These are phyloP conservation scores for Septoria petroselini DNA, from an alignment of 2,329 filamentous ascomycete species.

Conservation along the genomic window DNA sequence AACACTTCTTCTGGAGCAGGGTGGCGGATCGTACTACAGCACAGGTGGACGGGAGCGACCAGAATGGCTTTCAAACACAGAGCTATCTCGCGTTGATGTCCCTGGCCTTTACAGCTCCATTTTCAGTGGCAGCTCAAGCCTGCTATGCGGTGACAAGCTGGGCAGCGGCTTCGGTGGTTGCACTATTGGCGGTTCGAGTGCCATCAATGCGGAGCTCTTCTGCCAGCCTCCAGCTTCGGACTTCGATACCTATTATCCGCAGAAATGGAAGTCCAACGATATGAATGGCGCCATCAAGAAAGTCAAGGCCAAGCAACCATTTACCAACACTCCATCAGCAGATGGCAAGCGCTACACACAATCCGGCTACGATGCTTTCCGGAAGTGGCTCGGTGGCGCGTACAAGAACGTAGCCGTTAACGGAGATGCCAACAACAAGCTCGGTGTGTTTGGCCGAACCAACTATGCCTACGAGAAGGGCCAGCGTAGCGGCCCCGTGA, in stretches of 20 bases:
- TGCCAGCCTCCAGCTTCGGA: slow-evolving; percentile 59
- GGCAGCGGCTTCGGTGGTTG: slow-evolving; percentile 44
- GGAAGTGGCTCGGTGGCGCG: slow-evolving; percentile 50
- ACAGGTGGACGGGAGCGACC: slow-evolving; percentile 45
- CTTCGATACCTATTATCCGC: slow-evolving; percentile 56
- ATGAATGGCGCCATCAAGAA: slow-evolving; percentile 48
- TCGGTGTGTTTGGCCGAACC: slow-evolving; percentile 49
- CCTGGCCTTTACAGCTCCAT: slow-evolving; percentile 54
- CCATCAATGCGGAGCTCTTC: slow-evolving; percentile 61
- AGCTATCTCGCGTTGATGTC: slow-evolving; percentile 53
- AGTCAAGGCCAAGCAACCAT: slow-evolving; percentile 47
- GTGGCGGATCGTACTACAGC: slow-evolving; percentile 43
- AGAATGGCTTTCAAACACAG: slow-evolving; percentile 48
- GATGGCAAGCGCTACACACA: slow-evolving; percentile 55
- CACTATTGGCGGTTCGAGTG: slow-evolving; percentile 56
- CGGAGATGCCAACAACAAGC: slow-evolving; percentile 49
- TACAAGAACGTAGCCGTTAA: slow-evolving; percentile 51
- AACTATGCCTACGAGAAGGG: slow-evolving; percentile 43
- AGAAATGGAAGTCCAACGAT: slow-evolving; percentile 52
- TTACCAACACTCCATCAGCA: slow-evolving; percentile 59
- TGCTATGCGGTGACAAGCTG: slow-evolving; percentile 46
- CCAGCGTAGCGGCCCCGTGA: slow-evolving; percentile 45
- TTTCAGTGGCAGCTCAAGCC: slow-evolving; percentile 41
- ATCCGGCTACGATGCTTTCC: slow-evolving; percentile 50
- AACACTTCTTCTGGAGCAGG: slow-evolving; percentile 53